Evolutionary conservation across 2,329 filamentous ascomycete species (phyloP).

Genomic region (Rachicladosporium sp.): DNA sequence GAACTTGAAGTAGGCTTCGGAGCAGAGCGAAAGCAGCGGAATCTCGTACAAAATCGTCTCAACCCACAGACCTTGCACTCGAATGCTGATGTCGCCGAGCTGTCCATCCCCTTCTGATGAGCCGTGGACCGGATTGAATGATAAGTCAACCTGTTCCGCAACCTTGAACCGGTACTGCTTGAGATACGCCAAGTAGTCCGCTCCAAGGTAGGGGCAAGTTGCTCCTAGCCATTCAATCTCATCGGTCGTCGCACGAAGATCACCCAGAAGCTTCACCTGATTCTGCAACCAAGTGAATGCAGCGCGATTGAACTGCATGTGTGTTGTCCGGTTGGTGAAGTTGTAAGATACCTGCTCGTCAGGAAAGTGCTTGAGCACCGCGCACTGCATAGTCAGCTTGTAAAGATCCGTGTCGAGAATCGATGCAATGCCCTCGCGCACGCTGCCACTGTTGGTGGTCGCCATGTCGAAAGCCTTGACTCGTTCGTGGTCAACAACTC

Average conservation of each 20-base stretch:
- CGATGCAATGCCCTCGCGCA: slow-evolving; percentile 28
- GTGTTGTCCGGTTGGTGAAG: slow-evolving; percentile 88
- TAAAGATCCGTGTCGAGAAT: slow-evolving; percentile 57
- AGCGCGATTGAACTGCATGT: slow-evolving; percentile 75
- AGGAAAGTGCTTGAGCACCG: slow-evolving; percentile 83
- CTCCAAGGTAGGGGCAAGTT: slow-evolving; percentile 68
- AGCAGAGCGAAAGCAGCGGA: slow-evolving; percentile 78
- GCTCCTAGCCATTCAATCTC: slow-evolving; percentile 68
- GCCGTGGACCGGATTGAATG: slow-evolving; percentile 46
- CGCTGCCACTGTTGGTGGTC: too few relatives aligned
- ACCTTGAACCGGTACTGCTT: slow-evolving; percentile 71
- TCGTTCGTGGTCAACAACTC: too few relatives aligned
- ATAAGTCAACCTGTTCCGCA: slow-evolving; percentile 62
- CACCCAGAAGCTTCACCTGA: slow-evolving; percentile 74
- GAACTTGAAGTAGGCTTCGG: slow-evolving; percentile 95
- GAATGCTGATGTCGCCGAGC: slow-evolving; percentile 62
- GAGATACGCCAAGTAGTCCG: slow-evolving; percentile 70
- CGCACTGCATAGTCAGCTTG: slow-evolving; percentile 98
- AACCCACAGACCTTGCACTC: slow-evolving; percentile 72
- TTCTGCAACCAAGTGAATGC: slow-evolving; percentile 76
- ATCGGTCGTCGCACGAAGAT: slow-evolving; percentile 65
- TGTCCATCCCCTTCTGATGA: slow-evolving; percentile 38
- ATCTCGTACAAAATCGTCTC: slow-evolving; percentile 98
- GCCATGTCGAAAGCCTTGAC: too few relatives aligned
- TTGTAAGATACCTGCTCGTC: slow-evolving; percentile 72